Evolutionary conservation across 1,284 basidiomycete species (phyloP).

Genomic region (Ustilago shanxiensis): DNA sequence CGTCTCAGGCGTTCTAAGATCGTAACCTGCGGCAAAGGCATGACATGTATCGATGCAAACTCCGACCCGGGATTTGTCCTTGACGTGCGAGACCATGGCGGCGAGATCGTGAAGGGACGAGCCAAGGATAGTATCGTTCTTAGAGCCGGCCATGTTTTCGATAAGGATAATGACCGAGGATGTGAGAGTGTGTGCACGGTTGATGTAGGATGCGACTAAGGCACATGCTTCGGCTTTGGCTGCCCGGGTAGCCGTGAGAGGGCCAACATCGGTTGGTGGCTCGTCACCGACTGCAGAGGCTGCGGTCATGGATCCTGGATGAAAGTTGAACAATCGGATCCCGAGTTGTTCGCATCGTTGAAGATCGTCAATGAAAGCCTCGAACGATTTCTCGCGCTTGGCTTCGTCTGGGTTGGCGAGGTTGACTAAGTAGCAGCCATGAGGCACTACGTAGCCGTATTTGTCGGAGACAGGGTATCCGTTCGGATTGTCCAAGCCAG

Average conservation of each 20-base stretch:
- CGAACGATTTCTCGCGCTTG: constrained; percentile 82
- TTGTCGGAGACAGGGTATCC: background rate
- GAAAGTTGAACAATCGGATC: constrained; percentile 83
- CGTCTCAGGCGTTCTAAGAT: constrained; percentile 76
- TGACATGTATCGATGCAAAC: constrained; percentile 92
- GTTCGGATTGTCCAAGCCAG: background rate
- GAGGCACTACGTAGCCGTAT: constrained; percentile 77
- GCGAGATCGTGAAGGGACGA: constrained; percentile 79
- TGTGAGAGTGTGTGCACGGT: constrained; percentile 81
- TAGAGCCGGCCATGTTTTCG: constrained; percentile 83
- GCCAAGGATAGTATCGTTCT: constrained; percentile 80
- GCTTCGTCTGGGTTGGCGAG: constrained; percentile 84
- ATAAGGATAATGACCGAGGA: constrained; percentile 78
- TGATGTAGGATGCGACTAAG: constrained; percentile 81
- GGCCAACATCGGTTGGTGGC: constrained; percentile 71
- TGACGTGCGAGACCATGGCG: constrained; percentile 78
- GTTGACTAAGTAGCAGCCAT: constrained; percentile 88
- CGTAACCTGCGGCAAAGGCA: constrained; percentile 85
- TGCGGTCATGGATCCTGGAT: constrained; percentile 73
- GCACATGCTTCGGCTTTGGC: constrained; percentile 77
- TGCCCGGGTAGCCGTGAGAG: constrained; percentile 71
- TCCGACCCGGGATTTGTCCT: constrained; percentile 81
- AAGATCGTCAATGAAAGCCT: constrained; percentile 87
- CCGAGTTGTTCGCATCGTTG: constrained; percentile 82
- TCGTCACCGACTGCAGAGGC: constrained; percentile 14